phyloP scores from a whole-genome alignment of 2,329 filamentous ascomycete genomes.

The Aureobasidium musti region DNA sequence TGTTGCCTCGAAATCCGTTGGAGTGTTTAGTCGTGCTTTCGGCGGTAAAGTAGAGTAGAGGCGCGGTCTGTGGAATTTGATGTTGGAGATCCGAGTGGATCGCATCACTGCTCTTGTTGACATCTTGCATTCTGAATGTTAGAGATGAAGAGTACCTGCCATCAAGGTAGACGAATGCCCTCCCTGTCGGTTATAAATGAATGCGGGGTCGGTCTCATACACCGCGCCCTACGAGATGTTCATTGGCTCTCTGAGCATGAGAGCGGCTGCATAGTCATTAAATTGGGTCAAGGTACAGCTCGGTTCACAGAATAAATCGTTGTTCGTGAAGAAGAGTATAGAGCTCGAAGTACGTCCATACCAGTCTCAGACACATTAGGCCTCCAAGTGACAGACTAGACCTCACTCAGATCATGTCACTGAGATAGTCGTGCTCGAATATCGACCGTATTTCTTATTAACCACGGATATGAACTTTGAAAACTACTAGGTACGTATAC shows the following conservation, averaged over 20 bases:
- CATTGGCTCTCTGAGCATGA: not conserved
- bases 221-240: not conserved
- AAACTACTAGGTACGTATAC: slow-evolving; percentile 10
- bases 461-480: slow-evolving; percentile 6
- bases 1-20: slow-evolving; percentile 82
- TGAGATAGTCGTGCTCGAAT: not conserved
- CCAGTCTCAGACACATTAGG: not conserved
- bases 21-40: slow-evolving; percentile 72
- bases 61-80: slow-evolving; percentile 25
- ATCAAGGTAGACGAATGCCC: slow-evolving; percentile 7
- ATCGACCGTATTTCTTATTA: slow-evolving; percentile 9
- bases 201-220: slow-evolving; percentile 9
- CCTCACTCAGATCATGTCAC: not conserved
- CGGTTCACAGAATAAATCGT: not conserved
- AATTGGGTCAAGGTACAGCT: not conserved
- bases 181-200: slow-evolving; percentile 1
- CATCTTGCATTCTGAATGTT: not conserved
- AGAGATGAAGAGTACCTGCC: slow-evolving; percentile 5
- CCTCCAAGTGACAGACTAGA: not conserved
- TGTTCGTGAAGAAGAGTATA: not conserved
- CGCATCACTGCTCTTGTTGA: slow-evolving; percentile 5
- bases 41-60: slow-evolving; percentile 54
- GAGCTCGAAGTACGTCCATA: not conserved
- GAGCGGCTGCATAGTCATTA: not conserved
- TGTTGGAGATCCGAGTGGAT: not conserved